These are phyloP conservation scores for Amphibolis antarctica DNA, from an alignment of 106 monocot genomes.

Conservation along the genomic window DNA sequence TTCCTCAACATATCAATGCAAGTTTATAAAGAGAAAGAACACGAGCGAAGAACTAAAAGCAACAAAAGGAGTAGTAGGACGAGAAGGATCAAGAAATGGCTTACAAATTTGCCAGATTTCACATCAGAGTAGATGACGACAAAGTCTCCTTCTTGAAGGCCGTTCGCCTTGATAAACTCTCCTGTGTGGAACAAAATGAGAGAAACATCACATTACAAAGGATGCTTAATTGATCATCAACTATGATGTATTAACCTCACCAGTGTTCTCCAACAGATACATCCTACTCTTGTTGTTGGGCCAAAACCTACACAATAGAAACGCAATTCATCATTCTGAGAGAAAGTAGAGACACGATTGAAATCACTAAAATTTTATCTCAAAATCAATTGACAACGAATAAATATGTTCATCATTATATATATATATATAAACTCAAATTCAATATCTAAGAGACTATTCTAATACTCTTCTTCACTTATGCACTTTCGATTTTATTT, in stretches of 20 bases:
- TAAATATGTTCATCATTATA: too few species aligned
- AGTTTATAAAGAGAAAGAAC: background rate
- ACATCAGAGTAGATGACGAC: constrained; percentile 73
- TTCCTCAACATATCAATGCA: background rate
- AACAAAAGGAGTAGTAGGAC: too few species aligned
- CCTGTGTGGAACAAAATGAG: constrained; percentile 25
- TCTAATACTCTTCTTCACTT: too few species aligned
- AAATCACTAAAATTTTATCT: too few species aligned
- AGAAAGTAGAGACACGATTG: too few species aligned
- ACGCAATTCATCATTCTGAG: background rate
- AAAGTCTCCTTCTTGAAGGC: constrained; percentile 71
- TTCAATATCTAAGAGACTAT: too few species aligned
- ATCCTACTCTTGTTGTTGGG: constrained; percentile 99
- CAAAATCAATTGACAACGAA: too few species aligned
- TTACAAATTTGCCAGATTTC: constrained; percentile 67
- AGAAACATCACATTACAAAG: background rate
- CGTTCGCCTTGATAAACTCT: constrained; percentile 62
- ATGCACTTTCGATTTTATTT: too few species aligned
- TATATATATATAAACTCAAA: too few species aligned
- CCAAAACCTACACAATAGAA: constrained; percentile 59
- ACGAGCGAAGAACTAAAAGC: background rate
- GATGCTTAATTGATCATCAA: background rate
- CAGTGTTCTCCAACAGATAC: constrained; percentile 95
- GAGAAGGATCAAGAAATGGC: background rate
- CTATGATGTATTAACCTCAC: constrained; percentile 11